Conservation (phyloP, 164 flowering plant genomes). For the Sedum album region DNA sequence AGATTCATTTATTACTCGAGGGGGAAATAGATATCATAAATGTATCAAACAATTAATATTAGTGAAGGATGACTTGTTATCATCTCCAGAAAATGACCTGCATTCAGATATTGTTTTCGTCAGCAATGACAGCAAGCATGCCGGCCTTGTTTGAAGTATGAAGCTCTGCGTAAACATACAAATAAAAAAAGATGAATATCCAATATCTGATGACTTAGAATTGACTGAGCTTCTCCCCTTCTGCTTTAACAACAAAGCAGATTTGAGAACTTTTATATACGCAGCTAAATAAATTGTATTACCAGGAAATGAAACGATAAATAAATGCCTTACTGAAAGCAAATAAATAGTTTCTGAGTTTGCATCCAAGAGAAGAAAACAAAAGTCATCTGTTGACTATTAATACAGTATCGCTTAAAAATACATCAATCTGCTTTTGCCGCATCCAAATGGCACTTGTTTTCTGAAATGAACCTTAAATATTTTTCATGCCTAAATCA, state of each 20-base stretch:
- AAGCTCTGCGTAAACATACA: background rate
- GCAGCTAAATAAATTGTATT: background rate
- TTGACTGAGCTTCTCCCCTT: background rate
- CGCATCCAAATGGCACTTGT: background rate
- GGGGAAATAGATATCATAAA: too few species aligned
- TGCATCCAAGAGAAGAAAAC: background rate
- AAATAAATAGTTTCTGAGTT: background rate
- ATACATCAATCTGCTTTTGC: background rate
- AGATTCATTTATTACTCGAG: too few species aligned
- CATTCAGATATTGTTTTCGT: background rate
- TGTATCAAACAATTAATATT: too few species aligned
- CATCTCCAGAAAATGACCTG: slow-evolving; percentile 2
- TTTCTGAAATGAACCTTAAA: background rate
- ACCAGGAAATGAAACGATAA: background rate
- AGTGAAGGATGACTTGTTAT: background rate
- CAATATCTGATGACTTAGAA: background rate
- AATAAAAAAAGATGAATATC: background rate
- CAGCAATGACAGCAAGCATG: background rate
- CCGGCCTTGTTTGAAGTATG: background rate
- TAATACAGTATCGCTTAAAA: too few species aligned
- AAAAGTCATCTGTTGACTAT: background rate
- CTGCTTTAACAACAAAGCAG: background rate
- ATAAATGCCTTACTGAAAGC: background rate
- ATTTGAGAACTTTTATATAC: too few species aligned
- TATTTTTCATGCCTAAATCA: background rate